Percentiles rank a stretch among this genome's conserved stretches.
Evolutionary conservation across 805 yeast species (phyloP).

Genomic region (Ogataea saltuana): DNA sequence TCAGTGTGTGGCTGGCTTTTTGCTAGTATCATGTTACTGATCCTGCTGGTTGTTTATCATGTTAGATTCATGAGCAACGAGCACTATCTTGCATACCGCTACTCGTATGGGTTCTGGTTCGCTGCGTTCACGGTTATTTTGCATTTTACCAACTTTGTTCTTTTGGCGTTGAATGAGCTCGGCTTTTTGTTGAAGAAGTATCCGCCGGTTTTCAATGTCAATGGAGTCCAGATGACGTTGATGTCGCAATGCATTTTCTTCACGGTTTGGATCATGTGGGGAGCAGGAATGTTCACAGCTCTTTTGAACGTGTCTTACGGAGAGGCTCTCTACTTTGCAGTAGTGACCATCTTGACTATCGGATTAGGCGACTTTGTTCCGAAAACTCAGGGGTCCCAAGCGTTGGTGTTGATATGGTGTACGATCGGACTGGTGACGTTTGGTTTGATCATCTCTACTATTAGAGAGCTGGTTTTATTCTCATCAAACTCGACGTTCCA

Average conservation of each 20-base stretch:
- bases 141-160: constrained; percentile 56
- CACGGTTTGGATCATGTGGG: constrained; percentile 70
- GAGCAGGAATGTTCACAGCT: constrained; percentile 58
- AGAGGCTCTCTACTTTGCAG: constrained; percentile 69
- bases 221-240: constrained; percentile 66
- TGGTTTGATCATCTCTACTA: constrained; percentile 73
- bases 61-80: constrained; percentile 23
- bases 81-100: constrained; percentile 20
- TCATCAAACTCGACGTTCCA: constrained; percentile 62
- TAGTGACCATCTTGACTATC: constrained; percentile 72
- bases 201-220: constrained; percentile 69
- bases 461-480: constrained; percentile 62
- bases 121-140: constrained; percentile 65
- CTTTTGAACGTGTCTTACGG: constrained; percentile 55
- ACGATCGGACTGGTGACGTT: constrained; percentile 68
- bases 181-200: constrained; percentile 64
- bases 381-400: constrained; percentile 49
- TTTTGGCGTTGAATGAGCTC: constrained; percentile 55
- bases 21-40: constrained; percentile 56
- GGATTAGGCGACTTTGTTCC: constrained; percentile 82
- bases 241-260: constrained; percentile 70
- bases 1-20: constrained; percentile 65
- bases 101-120: constrained; percentile 76
- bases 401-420: constrained; percentile 62
- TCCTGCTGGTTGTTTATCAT: constrained; percentile 42